Evolutionary conservation across 768 basidiomycete species (phyloP).

Genomic region (Crepidotus variabilis): DNA sequence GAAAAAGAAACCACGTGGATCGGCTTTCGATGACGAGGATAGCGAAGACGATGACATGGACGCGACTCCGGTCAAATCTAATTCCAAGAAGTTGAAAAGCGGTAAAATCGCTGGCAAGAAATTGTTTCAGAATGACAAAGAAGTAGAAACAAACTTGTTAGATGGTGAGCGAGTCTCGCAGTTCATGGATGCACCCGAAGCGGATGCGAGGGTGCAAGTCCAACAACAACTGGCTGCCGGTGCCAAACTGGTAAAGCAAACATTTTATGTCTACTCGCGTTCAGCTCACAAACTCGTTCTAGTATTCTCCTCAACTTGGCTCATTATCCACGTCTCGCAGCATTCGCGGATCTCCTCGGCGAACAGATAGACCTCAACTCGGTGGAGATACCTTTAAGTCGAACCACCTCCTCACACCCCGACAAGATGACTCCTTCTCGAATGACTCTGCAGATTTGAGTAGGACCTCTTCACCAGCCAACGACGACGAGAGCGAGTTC

Average conservation of each 20-base stretch:
- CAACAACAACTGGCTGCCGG: slow-evolving; percentile 80
- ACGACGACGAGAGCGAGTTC: slow-evolving; percentile 57
- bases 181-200: slow-evolving; percentile 89
- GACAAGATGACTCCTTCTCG: slow-evolving; percentile 33
- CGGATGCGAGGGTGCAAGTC: slow-evolving; percentile 79
- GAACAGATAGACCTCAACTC: slow-evolving; percentile 43
- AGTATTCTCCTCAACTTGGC: slow-evolving; percentile 65
- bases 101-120: slow-evolving; percentile 26
- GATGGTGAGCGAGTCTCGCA: slow-evolving; percentile 66
- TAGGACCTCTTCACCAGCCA: slow-evolving; percentile 39
- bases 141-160: slow-evolving; percentile 31
- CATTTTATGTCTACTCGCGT: neutral
- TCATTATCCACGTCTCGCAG: slow-evolving; percentile 64
- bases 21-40: slow-evolving; percentile 25
- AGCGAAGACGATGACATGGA: slow-evolving; percentile 49
- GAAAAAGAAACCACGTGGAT: slow-evolving; percentile 21
- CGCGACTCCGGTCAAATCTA: slow-evolving; percentile 55
- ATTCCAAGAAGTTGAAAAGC: slow-evolving; percentile 31
- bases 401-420: slow-evolving; percentile 39
- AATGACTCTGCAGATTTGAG: slow-evolving; percentile 40
- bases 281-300: slow-evolving; percentile 8
- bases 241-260: slow-evolving; percentile 55
- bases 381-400: slow-evolving; percentile 37
- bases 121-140: slow-evolving; percentile 26
- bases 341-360: slow-evolving; percentile 64